Evolutionary conservation across 345 rosid species (phyloP).

Genomic region (Theobroma cacao): DNA sequence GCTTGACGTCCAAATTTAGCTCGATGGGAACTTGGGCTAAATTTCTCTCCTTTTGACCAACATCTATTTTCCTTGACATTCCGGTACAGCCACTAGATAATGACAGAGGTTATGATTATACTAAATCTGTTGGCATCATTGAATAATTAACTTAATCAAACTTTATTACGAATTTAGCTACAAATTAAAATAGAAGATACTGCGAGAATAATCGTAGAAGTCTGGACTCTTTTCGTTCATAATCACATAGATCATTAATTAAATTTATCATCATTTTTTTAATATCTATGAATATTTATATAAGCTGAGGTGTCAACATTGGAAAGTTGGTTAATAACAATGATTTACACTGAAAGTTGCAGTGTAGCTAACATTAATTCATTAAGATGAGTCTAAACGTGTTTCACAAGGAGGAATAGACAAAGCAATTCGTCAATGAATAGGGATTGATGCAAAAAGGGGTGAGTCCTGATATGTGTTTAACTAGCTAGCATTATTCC

Average conservation of each 20-base stretch:
- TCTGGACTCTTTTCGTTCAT: background rate
- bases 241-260: background rate
- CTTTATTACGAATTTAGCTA: constrained; percentile 8
- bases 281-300: background rate
- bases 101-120: background rate
- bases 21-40: background rate
- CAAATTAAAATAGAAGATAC: background rate
- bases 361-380: constrained; percentile 20
- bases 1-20: background rate
- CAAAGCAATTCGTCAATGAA: constrained; percentile 14
- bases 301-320: constrained; percentile 29
- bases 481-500: background rate
- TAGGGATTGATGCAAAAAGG: background rate
- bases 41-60: constrained; percentile 16
- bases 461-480: background rate
- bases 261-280: background rate
- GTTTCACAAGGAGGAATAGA: constrained; percentile 25
- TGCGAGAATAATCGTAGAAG: background rate
- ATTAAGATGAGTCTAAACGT: constrained; percentile 22
- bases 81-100: background rate
- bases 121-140: background rate
- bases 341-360: constrained; percentile 25
- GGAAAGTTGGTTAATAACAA: constrained; percentile 15
- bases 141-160: background rate
- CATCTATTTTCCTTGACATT: constrained; percentile 2